These are phyloP conservation scores for Crithidia fasciculata DNA, from an alignment of 208 protist genomes.

Conservation along the genomic window DNA sequence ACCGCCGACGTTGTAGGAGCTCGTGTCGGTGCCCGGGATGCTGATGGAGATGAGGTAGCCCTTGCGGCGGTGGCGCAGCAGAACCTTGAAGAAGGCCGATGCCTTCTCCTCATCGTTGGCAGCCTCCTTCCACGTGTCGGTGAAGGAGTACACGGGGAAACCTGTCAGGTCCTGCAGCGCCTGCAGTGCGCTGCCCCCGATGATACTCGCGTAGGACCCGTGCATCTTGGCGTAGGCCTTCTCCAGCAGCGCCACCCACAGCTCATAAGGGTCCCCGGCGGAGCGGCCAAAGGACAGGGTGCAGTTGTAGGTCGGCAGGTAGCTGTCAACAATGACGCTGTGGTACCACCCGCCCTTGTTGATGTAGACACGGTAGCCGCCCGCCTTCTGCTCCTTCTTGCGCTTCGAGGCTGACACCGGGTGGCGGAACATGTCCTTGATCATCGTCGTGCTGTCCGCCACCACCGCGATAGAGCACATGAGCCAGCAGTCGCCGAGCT, in stretches of 20 bases:
- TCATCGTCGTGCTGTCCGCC: slow-evolving; percentile 44
- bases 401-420: slow-evolving; percentile 33
- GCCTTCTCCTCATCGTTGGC: slow-evolving; percentile 23
- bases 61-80: slow-evolving; percentile 26
- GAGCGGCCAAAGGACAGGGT: slow-evolving; percentile 42
- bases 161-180: slow-evolving; percentile 71
- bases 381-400: slow-evolving; percentile 35
- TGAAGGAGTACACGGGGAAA: slow-evolving; percentile 49
- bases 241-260: slow-evolving; percentile 81
- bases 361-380: slow-evolving; percentile 54
- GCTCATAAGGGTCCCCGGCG: slow-evolving; percentile 43
- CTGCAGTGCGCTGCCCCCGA: slow-evolving; percentile 51
- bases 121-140: slow-evolving; percentile 44
- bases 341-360: slow-evolving; percentile 62
- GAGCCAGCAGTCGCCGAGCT: slow-evolving; percentile 76
- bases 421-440: slow-evolving; percentile 43
- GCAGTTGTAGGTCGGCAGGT: slow-evolving; percentile 46
- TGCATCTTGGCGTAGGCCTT: slow-evolving; percentile 90
- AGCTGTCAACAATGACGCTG: slow-evolving; percentile 63
- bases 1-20: slow-evolving; percentile 27
- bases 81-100: slow-evolving; percentile 34
- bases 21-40: slow-evolving; percentile 40
- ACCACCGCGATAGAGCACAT: slow-evolving; percentile 58
- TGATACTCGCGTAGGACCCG: slow-evolving; percentile 70
- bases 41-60: slow-evolving; percentile 45